Conservation (phyloP, 108 stramenopile species). For the Cyclostephanos tholiformis region DNA sequence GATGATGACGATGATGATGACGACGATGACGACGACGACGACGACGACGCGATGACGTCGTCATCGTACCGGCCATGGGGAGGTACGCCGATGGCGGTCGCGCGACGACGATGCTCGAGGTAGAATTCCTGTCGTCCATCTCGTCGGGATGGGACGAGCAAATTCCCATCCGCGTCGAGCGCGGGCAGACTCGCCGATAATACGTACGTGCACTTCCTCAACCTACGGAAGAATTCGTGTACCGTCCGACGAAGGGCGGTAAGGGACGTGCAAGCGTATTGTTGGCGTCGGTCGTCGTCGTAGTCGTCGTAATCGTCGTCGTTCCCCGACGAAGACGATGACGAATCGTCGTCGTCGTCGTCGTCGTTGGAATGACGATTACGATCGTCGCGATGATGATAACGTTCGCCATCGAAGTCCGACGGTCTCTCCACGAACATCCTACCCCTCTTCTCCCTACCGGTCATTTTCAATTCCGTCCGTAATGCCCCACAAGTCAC, state of each 20-base stretch:
- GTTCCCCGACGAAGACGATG: no score
- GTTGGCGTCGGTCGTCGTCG: no score
- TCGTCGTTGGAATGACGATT: neutral
- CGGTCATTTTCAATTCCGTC: slow-evolving; percentile 71
- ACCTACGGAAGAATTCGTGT: slow-evolving; percentile 75
- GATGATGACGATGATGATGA: neutral
- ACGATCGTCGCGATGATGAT: no score
- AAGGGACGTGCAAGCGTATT: slow-evolving; percentile 53
- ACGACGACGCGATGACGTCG: no score
- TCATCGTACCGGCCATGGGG: neutral
- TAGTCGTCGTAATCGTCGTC: no score
- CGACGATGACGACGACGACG: no score
- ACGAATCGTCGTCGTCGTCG: slow-evolving; percentile 4
- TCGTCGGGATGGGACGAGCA: slow-evolving; percentile 31
- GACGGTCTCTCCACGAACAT: slow-evolving; percentile 73
- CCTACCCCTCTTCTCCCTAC: slow-evolving; percentile 84
- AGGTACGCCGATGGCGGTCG: slow-evolving; percentile 1
- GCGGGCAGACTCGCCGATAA: slow-evolving; percentile 67
- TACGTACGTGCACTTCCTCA: slow-evolving; percentile 72
- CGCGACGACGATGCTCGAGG: slow-evolving; percentile 20
- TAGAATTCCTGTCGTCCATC: slow-evolving; percentile 56
- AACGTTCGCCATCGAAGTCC: neutral
- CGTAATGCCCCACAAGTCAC: slow-evolving; percentile 67
- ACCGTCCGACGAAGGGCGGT: slow-evolving; percentile 67
- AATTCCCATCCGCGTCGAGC: slow-evolving; percentile 61